A percentile compares a stretch with the other conserved stretches of the same genome.
phyloP scores from a whole-genome alignment of 306 rosid genomes.

The Vigna hirtella region DNA sequence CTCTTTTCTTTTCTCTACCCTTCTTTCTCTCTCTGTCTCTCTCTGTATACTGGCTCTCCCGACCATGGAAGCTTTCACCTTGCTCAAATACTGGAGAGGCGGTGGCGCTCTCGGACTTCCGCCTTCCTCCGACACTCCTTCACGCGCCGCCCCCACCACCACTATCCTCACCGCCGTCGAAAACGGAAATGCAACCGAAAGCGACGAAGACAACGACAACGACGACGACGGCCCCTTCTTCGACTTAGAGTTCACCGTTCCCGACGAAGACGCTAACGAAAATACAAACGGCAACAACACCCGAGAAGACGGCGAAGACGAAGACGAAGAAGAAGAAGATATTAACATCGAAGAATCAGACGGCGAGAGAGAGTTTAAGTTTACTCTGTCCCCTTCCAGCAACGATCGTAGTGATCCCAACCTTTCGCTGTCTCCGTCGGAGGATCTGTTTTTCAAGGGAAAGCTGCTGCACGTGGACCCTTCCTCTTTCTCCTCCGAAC shows the following conservation, averaged over 20 bases:
- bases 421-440: constrained; percentile 80
- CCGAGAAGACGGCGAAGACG: constrained; percentile 9
- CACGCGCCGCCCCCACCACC: constrained; percentile 41
- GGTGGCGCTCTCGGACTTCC: constrained; percentile 44
- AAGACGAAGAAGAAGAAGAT: constrained; percentile 23
- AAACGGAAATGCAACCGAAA: constrained; percentile 37
- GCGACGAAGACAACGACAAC: constrained; percentile 12
- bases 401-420: constrained; percentile 67
- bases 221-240: constrained; percentile 87
- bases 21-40: constrained; percentile 21
- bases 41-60: constrained; percentile 96
- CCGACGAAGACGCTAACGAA: constrained; percentile 52
- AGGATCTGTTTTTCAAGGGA: constrained; percentile 77
- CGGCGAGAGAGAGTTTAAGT: constrained; percentile 70
- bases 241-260: constrained; percentile 83
- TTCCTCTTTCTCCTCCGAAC: constrained; percentile 45
- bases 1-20: constrained; percentile 21
- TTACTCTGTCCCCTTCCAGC: constrained; percentile 76
- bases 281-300: background rate
- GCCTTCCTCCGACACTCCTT: constrained; percentile 5
- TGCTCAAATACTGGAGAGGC: constrained; percentile 92
- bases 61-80: constrained; percentile 98
- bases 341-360: constrained; percentile 43
- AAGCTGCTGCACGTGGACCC: constrained; percentile 74
- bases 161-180: constrained; percentile 49